These are phyloP conservation scores for Lagenaria siceraria DNA, from an alignment of 306 rosid genomes.

Conservation along the genomic window DNA sequence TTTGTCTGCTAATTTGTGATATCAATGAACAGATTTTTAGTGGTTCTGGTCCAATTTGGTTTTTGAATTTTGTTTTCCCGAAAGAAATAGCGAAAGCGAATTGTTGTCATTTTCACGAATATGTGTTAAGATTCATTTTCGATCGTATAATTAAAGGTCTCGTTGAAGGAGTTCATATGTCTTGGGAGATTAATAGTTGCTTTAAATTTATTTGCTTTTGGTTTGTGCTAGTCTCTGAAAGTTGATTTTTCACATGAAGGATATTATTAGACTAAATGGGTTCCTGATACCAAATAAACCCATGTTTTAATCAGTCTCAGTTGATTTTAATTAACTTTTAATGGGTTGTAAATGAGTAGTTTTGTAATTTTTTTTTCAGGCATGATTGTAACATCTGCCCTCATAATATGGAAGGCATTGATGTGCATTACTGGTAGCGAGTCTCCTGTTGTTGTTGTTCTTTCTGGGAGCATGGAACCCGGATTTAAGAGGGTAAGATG, in stretches of 20 bases:
- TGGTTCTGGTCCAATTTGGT: not conserved
- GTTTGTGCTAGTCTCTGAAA: not conserved
- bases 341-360: slow-evolving; percentile 2
- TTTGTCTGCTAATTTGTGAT: not conserved
- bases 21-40: not conserved
- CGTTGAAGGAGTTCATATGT: not conserved
- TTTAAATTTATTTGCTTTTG: not conserved
- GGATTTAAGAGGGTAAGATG: slow-evolving; percentile 46
- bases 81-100: not conserved
- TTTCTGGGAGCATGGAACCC: slow-evolving; percentile 95
- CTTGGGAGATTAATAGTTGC: not conserved
- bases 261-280: not conserved
- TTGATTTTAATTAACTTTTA: not conserved
- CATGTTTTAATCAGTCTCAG: not conserved
- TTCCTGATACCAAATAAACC: not conserved
- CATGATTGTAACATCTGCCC: slow-evolving; percentile 69
- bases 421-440: slow-evolving; percentile 77
- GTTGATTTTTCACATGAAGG: not conserved
- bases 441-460: slow-evolving; percentile 86
- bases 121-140: too few species aligned
- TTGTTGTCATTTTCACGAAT: not conserved
- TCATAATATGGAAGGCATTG: slow-evolving; percentile 75
- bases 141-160: not conserved
- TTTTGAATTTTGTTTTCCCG: not conserved
- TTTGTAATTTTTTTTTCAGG: slow-evolving; percentile 26